A percentile compares a stretch with the other conserved stretches of the same genome.
These are phyloP conservation scores for Penicillium sp. DNA, from an alignment of 2,329 filamentous ascomycete species.

Conservation along the genomic window DNA sequence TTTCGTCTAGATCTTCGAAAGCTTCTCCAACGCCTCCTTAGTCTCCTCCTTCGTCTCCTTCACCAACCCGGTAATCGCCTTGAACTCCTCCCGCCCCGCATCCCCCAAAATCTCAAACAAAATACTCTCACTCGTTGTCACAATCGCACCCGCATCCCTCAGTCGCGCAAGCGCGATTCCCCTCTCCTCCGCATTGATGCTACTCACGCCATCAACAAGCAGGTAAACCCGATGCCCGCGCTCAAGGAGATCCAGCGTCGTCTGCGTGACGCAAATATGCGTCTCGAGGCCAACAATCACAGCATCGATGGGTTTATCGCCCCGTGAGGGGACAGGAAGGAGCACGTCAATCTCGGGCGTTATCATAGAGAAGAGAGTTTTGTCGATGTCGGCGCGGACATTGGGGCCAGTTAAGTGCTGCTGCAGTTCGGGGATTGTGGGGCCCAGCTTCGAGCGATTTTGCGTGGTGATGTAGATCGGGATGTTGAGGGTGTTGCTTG, in stretches of 20 bases:
- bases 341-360: conserved; percentile 66
- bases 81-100: conserved; percentile 72
- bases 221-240: conserved; percentile 83
- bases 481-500: conserved; percentile 59
- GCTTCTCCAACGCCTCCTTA: conserved; percentile 66
- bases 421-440: conserved; percentile 76
- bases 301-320: conserved; percentile 57
- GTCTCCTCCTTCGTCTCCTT: conserved; percentile 77
- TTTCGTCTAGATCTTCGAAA: conserved; percentile 62
- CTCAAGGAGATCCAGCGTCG: conserved; percentile 77
- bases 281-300: conserved; percentile 89
- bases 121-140: conserved; percentile 88
- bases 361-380: conserved; percentile 89
- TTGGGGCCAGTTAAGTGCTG: conserved; percentile 52
- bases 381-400: conserved; percentile 70
- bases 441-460: conserved; percentile 75
- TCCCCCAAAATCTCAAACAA: conserved; percentile 90
- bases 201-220: conserved; percentile 86
- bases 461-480: conserved; percentile 89
- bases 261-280: conserved; percentile 95
- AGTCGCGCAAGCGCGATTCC: conserved; percentile 77
- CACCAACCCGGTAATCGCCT: conserved; percentile 72
- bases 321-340: conserved; percentile 36
- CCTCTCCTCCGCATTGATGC: conserved; percentile 82
- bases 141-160: conserved; percentile 73